Evolutionary conservation across 1,284 basidiomycete genomes (phyloP), one percentile per base, ranked within the genome.

Genomic region (Porogramme epimiltina): DNA sequence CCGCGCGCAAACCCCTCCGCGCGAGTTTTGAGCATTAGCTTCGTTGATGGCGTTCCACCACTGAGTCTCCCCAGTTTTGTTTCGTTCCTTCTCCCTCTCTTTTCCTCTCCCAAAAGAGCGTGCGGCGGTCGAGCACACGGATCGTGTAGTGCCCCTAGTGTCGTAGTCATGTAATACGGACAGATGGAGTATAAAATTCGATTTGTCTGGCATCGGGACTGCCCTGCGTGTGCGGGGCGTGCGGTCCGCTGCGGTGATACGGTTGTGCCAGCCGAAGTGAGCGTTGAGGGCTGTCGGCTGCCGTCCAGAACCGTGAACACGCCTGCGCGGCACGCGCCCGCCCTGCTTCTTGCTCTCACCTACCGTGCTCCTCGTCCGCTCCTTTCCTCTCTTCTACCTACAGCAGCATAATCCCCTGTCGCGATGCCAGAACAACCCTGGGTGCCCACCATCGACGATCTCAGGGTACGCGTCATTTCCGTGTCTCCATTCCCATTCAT

Each of bases 1-100:
- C 59, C 68, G 68, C 63, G 79, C 74, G 47, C 73, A 75, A 57
- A 80, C 79, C 9, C 80, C 80, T 33, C 78, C 77, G 19, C 79
- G 78, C 54, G 79, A 80, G 25, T 54, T 40, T 37, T 59, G 45
- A 59, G 49, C 34, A 13, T 31, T 31, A 13, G 28, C 28, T 31
- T 13, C 8, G 6, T 6, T 13, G 28, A 31, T n/a, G n/a, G n/a
- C n/a, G n/a, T n/a, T 31, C 28, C 15, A 6, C 34, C 5, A 13
- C 34, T 37, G 34, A 18, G 34, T 37, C 34, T 37, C 5, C 9
- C 34, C 31, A 26, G 28, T 26, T 19, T 26, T n/a, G 34, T 16
- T 45, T 36, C 38, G 22, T 38, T 41, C 44, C 28, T 31, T 31
- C 13, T 31, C 28, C 28, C 13, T 31, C 13, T 31, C 28, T 13